These are phyloP conservation scores for Verticillium tricorpus DNA, from an alignment of 2,329 filamentous ascomycete genomes.

Conservation along the genomic window DNA sequence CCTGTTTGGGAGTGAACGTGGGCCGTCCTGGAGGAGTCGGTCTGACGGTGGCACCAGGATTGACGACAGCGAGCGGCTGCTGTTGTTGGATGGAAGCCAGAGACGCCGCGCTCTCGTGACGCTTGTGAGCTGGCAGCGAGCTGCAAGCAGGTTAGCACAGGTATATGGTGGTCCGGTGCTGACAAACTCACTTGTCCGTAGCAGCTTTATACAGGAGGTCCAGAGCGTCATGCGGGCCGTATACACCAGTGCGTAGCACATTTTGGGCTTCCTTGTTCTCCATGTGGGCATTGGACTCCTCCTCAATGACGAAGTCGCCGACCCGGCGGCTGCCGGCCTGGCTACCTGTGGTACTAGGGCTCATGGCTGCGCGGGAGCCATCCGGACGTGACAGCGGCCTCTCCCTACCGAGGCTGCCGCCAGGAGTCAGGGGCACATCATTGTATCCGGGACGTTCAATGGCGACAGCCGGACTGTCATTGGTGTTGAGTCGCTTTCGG, in stretches of 20 bases:
- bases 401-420: constrained; percentile 59
- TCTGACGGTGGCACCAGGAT: constrained; percentile 11
- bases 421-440: constrained; percentile 59
- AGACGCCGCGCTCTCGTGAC: constrained; percentile 23
- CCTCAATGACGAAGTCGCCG: constrained; percentile 35
- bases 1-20: constrained; percentile 15
- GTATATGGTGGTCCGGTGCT: neutral
- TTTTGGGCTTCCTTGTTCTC: constrained; percentile 62
- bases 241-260: constrained; percentile 69
- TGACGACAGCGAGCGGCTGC: constrained; percentile 6
- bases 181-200: constrained; percentile 48
- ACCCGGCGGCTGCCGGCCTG: constrained; percentile 19
- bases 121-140: constrained; percentile 17
- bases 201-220: constrained; percentile 88
- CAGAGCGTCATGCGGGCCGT: constrained; percentile 87
- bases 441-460: constrained; percentile 43
- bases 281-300: constrained; percentile 56
- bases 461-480: constrained; percentile 36
- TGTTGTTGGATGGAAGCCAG: constrained; percentile 11
- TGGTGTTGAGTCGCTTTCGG: constrained; percentile 58
- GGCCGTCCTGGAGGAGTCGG: constrained; percentile 2
- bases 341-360: constrained; percentile 23
- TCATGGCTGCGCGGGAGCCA: constrained; percentile 22
- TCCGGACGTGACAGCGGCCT: constrained; percentile 63
- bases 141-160: neutral